These are phyloP conservation scores for Rhododendron vialii DNA, from an alignment of 148 eudicot genomes.

Conservation along the genomic window DNA sequence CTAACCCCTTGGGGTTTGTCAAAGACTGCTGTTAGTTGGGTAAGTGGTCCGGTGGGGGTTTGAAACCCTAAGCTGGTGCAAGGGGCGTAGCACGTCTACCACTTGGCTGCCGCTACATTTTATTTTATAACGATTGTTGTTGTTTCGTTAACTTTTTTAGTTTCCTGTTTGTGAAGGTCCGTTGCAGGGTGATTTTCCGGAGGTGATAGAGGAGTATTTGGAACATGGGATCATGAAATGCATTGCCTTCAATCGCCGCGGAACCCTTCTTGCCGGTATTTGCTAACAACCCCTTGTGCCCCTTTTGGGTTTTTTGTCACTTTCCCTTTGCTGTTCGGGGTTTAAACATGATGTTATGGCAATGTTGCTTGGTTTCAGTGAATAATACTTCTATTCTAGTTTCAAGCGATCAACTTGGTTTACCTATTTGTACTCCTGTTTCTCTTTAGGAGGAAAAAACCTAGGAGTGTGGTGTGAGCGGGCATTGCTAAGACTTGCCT, in stretches of 20 bases:
- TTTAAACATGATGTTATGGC: background rate
- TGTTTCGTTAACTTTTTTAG: background rate
- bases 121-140: background rate
- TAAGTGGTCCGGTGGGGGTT: background rate
- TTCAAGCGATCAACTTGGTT: background rate
- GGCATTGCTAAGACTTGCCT: background rate
- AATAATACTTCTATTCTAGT: background rate
- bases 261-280: slow-evolving; percentile 96
- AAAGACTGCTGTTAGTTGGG: background rate
- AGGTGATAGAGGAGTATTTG: slow-evolving; percentile 93
- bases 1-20: no score
- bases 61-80: background rate
- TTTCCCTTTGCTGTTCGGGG: background rate
- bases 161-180: slow-evolving; percentile 54
- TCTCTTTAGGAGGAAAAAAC: background rate
- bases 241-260: slow-evolving; percentile 89
- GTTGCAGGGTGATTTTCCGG: slow-evolving; percentile 95
- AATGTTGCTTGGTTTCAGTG: background rate
- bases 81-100: background rate
- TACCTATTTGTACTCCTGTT: background rate
- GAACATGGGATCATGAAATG: slow-evolving; percentile 91
- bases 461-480: background rate
- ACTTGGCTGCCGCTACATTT: background rate
- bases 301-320: background rate
- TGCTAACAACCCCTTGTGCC: background rate